Base-by-base conservation (phyloP, 176 grass and related monocot genomes). In the Calamus simplicifolius region DNA sequence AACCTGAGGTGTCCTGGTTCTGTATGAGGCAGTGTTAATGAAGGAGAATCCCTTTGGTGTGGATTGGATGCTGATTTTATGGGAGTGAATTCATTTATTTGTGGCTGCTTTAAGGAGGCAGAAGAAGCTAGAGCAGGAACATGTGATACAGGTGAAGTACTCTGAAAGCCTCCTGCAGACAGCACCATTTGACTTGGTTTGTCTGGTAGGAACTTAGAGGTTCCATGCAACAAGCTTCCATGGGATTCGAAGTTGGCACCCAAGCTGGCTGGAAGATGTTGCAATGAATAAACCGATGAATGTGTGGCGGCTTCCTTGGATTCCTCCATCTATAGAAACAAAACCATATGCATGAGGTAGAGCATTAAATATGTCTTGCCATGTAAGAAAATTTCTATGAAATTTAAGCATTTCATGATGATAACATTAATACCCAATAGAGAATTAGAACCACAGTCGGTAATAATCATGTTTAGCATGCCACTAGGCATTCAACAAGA, bases 271-370 rank as follows among this genome's bases (percentile, higher is more conserved):
- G 76, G 54, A 48, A 48, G 54, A 58, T 73, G 69, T 69, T 89
- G 81, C 56, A 84, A 57, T 62, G 79, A 57, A 61, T 73, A 89
- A 57, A 61, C 23, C 59, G 73, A 71, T 77, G 72, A 69, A n/a
- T 83, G 81, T 18, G 30, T 79, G 56, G 52, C 60, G 74, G 65
- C n/a, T 93, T 93, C 85, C 73, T 99, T 93, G 53, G 71, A 59
- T 75, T 88, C 94, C 76, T 93, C 94, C 94, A 99, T 88, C 94
- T 99, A 73, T 59, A 74, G 2, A 63, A 75, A 66, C 54, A 58
- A 50, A 43, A 58, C 58, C 3, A 28, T 29, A 5, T 18, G 51
- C 18, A 43, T 38, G 55, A 4, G 35, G 35, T 43, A 43, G 35
- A 43, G 8, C 35, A 43, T 43, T 43, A 43, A 7, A 38, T 43